These are phyloP conservation scores for Sporisorium iseilematis-ciliati DNA, from an alignment of 1,284 basidiomycete species.

Conservation along the genomic window DNA sequence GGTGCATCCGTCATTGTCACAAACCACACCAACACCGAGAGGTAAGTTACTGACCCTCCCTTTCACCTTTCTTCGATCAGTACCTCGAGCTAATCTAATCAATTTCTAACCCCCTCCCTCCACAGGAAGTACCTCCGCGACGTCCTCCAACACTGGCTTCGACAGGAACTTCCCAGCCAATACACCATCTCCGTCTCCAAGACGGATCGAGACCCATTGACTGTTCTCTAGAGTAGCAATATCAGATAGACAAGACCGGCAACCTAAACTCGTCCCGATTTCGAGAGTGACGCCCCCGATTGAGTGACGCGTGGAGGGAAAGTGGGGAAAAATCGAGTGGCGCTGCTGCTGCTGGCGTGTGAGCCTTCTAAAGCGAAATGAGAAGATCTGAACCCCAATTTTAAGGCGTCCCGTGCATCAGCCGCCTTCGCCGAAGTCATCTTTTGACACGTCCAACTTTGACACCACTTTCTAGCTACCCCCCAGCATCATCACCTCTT, in stretches of 20 bases:
- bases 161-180: conserved; percentile 17
- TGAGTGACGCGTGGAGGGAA: conserved; percentile 27
- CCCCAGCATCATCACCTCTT: too few species aligned
- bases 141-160: conserved; percentile 50
- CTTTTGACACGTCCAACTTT: background rate
- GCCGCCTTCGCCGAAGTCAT: background rate
- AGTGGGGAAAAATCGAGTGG: conserved; percentile 6
- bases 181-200: conserved; percentile 35
- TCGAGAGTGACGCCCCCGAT: background rate
- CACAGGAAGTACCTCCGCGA: conserved; percentile 54
- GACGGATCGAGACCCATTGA: conserved; percentile 46
- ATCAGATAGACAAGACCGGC: background rate
- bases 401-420: conserved; percentile 18
- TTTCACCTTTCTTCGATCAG: background rate
- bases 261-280: background rate
- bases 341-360: background rate
- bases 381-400: conserved; percentile 27
- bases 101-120: background rate
- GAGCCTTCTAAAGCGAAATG: background rate
- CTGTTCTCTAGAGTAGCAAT: conserved; percentile 30
- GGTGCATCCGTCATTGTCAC: conserved; percentile 65
- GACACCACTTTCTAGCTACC: too few species aligned
- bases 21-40: conserved; percentile 67
- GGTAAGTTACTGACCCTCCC: conserved; percentile 18
- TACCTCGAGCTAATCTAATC: background rate